A percentile compares a stretch with the other conserved stretches of the same genome.
Evolutionary conservation across 169 alveolate species (phyloP).

Genomic region (Cryptosporidium felis): DNA sequence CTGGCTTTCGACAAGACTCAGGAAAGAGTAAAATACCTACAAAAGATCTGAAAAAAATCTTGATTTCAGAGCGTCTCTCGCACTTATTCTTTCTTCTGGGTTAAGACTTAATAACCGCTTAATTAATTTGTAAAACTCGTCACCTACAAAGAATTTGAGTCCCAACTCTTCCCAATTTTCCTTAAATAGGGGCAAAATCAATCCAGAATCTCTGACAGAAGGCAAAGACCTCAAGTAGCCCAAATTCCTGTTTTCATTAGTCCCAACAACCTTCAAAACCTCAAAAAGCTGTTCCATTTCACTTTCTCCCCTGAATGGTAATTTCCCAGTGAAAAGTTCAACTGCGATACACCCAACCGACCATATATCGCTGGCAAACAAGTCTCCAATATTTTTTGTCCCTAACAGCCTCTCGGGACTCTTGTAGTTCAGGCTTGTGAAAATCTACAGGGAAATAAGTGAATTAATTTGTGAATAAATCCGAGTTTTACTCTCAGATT

Average conservation of each 20-base stretch:
- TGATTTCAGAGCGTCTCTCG: neutral
- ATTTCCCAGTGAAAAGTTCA: slow-evolving; percentile 78
- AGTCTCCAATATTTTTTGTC: slow-evolving; percentile 15
- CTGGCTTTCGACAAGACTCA: slow-evolving; percentile 11
- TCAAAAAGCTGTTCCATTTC: slow-evolving; percentile 83
- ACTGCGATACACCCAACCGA: slow-evolving; percentile 85
- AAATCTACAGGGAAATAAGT: neutral
- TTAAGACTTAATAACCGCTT: neutral
- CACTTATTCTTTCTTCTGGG: slow-evolving; percentile 18
- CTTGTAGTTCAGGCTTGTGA: slow-evolving; percentile 22
- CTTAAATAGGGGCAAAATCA: neutral
- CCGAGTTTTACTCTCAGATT: slow-evolving; percentile 53
- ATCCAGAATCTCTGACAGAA: slow-evolving; percentile 31
- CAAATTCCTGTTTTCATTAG: slow-evolving; percentile 74
- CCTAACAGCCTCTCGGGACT: slow-evolving; percentile 67
- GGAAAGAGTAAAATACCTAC: slow-evolving; percentile 43
- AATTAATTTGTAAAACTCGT: slow-evolving; percentile 10
- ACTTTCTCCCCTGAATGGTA: slow-evolving; percentile 81
- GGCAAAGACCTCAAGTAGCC: slow-evolving; percentile 21
- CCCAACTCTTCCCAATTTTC: slow-evolving; percentile 1
- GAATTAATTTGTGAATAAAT: neutral
- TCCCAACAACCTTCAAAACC: slow-evolving; percentile 79
- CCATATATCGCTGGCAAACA: slow-evolving; percentile 87
- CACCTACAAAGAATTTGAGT: neutral
- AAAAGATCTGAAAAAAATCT: slow-evolving; percentile 47